A percentile compares a stretch with the other conserved stretches of the same genome.
phyloP scores from a whole-genome alignment of 371 early-diverging fungal genomes.

The Smittium culicis region DNA sequence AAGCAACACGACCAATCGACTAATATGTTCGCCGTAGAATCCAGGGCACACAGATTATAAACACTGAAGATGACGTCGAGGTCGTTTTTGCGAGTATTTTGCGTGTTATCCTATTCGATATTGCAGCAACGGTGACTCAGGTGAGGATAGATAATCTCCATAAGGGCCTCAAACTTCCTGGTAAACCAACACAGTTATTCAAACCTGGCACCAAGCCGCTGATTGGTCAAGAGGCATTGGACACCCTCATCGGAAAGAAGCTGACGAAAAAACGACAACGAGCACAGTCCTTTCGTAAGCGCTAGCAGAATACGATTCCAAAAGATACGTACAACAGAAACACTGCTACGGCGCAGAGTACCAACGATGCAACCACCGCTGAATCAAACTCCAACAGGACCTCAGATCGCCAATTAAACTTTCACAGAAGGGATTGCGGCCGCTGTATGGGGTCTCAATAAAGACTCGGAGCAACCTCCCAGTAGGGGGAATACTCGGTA shows the following conservation, averaged over 20 bases:
- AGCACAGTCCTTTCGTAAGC: neutral
- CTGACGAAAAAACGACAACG: neutral
- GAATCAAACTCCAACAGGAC: neutral
- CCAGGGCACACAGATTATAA: neutral
- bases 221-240: neutral
- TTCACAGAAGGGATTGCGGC: neutral
- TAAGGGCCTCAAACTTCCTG: neutral
- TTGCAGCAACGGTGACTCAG: neutral
- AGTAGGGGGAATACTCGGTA: neutral
- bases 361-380: neutral
- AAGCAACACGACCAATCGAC: neutral
- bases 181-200: neutral
- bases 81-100: neutral
- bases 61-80: neutral
- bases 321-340: neutral
- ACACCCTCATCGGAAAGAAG: neutral
- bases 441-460: neutral
- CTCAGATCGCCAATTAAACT: neutral
- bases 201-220: neutral
- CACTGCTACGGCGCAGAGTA: neutral
- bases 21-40: neutral
- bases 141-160: neutral
- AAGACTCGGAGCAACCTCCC: neutral
- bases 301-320: neutral
- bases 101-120: neutral